Percentiles rank a stretch among this genome's conserved stretches.
Conservation (phyloP, 768 basidiomycete genomes). For the Suillus bovinus region DNA sequence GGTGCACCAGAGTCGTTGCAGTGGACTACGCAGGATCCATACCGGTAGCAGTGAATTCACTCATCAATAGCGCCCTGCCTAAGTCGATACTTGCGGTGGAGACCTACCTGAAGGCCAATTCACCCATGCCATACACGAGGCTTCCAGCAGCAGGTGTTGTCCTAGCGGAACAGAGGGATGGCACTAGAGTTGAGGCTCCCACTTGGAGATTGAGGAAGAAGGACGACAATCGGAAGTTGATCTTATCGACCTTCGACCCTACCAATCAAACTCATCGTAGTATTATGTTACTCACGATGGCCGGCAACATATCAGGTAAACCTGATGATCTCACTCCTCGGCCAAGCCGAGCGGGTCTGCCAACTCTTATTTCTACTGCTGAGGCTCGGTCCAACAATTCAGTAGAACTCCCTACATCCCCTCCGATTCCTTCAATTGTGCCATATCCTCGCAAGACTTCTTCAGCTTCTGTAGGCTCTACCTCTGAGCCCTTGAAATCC, state of each 20-base stretch:
- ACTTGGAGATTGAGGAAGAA: conserved; percentile 61
- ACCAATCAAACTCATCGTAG: conserved; percentile 52
- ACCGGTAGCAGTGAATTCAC: conserved; percentile 81
- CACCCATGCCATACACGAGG: conserved; percentile 66
- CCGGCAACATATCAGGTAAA: conserved; percentile 17
- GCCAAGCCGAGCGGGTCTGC: conserved; percentile 38
- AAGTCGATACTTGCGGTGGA: conserved; percentile 75
- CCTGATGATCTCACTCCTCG: conserved; percentile 41
- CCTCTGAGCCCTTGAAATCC: conserved; percentile 35
- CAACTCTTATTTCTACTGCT: conserved; percentile 16
- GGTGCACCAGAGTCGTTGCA: conserved; percentile 81
- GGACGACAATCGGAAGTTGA: conserved; percentile 57
- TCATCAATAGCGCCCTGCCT: conserved; percentile 80
- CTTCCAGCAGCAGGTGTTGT: conserved; percentile 67
- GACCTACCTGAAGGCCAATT: conserved; percentile 61
- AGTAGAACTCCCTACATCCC: conserved; percentile 24
- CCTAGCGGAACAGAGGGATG: conserved; percentile 48
- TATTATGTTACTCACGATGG: conserved; percentile 45
- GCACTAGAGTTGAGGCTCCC: conserved; percentile 25
- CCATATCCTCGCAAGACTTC: conserved; percentile 20
- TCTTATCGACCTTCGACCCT: conserved; percentile 55
- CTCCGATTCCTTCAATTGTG: conserved; percentile 19
- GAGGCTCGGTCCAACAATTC: conserved; percentile 17
- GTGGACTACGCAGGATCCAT: conserved; percentile 87
- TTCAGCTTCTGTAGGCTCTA: conserved; percentile 30